phyloP scores from a whole-genome alignment of 2,329 filamentous ascomycete genomes.

The Aspergillus terreus region DNA sequence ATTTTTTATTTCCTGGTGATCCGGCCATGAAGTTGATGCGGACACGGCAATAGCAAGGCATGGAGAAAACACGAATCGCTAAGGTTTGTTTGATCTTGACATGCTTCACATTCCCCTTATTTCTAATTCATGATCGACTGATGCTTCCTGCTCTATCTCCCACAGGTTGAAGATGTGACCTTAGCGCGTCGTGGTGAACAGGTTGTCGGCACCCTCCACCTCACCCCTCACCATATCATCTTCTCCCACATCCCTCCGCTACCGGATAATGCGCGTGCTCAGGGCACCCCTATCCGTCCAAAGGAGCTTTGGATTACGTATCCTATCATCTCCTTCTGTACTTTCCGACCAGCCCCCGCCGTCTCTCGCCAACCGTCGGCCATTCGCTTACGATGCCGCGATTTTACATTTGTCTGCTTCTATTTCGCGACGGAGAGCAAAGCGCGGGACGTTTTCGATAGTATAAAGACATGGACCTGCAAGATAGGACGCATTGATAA shows the following conservation, averaged over 20 bases:
- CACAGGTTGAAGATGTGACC: slow-evolving; percentile 54
- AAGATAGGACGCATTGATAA: slow-evolving; percentile 79
- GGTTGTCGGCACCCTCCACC: slow-evolving; percentile 57
- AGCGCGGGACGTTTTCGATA: slow-evolving; percentile 83
- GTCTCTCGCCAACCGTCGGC: slow-evolving; percentile 69
- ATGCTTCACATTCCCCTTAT: background rate
- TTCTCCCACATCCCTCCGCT: slow-evolving; percentile 54
- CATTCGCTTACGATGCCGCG: slow-evolving; percentile 82
- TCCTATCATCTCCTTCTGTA: slow-evolving; percentile 81
- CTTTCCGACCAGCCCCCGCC: slow-evolving; percentile 68
- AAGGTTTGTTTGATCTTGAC: slow-evolving; percentile 29
- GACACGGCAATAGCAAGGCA: slow-evolving; percentile 32
- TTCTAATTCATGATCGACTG: background rate
- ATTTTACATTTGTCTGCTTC: slow-evolving; percentile 92
- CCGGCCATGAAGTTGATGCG: slow-evolving; percentile 31
- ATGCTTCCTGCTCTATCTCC: slow-evolving; percentile 3
- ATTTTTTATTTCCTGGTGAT: background rate
- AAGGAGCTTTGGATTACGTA: slow-evolving; percentile 91
- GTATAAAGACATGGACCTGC: slow-evolving; percentile 75
- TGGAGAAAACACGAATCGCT: slow-evolving; percentile 45
- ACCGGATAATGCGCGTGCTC: slow-evolving; percentile 36
- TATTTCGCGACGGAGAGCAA: slow-evolving; percentile 72
- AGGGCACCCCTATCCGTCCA: slow-evolving; percentile 44
- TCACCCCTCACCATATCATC: slow-evolving; percentile 62
- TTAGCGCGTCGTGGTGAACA: slow-evolving; percentile 55